These are phyloP conservation scores for Chrysoporthe puriensis DNA, from an alignment of 2,329 filamentous ascomycete species.

Conservation along the genomic window DNA sequence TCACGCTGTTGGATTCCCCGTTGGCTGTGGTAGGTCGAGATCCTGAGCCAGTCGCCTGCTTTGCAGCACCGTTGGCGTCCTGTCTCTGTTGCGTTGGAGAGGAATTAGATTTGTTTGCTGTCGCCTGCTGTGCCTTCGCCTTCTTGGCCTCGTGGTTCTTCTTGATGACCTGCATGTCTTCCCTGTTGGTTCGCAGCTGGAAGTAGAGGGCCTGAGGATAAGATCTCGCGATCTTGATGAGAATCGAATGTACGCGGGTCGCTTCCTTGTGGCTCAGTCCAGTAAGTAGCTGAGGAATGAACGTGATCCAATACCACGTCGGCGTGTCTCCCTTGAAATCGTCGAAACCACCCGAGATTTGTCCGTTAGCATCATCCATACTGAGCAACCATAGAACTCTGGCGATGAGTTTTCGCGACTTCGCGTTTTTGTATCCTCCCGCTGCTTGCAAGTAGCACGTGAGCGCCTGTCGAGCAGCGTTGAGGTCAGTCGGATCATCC, in stretches of 20 bases:
- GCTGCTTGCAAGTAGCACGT: slow-evolving; percentile 97
- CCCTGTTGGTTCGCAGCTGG: slow-evolving; percentile 86
- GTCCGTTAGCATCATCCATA: slow-evolving; percentile 84
- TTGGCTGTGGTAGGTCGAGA: slow-evolving; percentile 58
- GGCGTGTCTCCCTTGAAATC: slow-evolving; percentile 97
- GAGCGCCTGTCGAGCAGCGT: slow-evolving; percentile 85
- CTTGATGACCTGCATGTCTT: slow-evolving; percentile 92
- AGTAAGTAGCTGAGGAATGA: slow-evolving; percentile 93
- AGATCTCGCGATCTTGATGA: slow-evolving; percentile 91
- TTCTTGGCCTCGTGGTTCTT: slow-evolving; percentile 81
- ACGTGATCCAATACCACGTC: slow-evolving; percentile 99
- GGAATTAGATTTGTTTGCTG: slow-evolving; percentile 49
- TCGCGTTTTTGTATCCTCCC: slow-evolving; percentile 94
- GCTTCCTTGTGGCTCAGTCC: slow-evolving; percentile 92
- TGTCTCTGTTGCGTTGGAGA: slow-evolving; percentile 58
- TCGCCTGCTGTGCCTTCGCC: slow-evolving; percentile 52
- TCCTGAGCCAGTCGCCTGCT: slow-evolving; percentile 36
- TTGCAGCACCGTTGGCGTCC: slow-evolving; percentile 45
- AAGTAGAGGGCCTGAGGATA: slow-evolving; percentile 98
- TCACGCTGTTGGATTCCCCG: slow-evolving; percentile 47
- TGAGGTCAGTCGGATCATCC: slow-evolving; percentile 79
- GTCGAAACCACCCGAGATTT: slow-evolving; percentile 84
- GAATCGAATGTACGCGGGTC: slow-evolving; percentile 79
- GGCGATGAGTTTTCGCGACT: slow-evolving; percentile 90
- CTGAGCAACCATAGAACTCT: slow-evolving; percentile 95